These are phyloP conservation scores for Aphanomyces invadans DNA, from an alignment of 352 stramenopile genomes.

Conservation along the genomic window DNA sequence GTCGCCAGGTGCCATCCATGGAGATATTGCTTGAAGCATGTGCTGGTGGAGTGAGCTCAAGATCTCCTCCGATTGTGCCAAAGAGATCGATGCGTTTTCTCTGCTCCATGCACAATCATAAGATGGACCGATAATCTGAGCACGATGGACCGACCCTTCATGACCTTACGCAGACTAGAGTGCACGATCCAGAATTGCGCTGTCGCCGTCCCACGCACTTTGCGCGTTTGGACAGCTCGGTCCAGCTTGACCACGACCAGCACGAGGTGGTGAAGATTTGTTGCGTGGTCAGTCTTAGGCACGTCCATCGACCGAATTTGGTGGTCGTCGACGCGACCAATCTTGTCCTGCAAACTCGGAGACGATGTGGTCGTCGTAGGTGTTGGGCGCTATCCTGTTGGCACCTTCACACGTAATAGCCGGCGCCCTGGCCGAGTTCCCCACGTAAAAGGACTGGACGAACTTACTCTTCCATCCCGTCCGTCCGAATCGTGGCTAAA, in stretches of 20 bases:
- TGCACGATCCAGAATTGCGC: slow-evolving; percentile 1
- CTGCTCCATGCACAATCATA: neutral
- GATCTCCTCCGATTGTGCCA: neutral
- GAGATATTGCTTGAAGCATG: slow-evolving; percentile 8
- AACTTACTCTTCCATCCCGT: neutral
- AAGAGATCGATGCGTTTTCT: neutral
- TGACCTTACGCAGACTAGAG: neutral
- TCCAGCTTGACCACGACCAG: neutral
- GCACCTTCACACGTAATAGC: too few relatives aligned
- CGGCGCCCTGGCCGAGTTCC: too few relatives aligned
- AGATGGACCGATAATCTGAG: too few relatives aligned
- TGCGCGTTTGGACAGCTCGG: neutral
- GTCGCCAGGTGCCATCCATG: neutral
- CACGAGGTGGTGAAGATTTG: slow-evolving; percentile 3
- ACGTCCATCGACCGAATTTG: slow-evolving; percentile 12
- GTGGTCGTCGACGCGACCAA: slow-evolving; percentile 3
- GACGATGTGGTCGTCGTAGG: neutral
- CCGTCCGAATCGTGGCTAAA: neutral
- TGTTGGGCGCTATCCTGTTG: too few relatives aligned
- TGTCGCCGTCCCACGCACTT: neutral
- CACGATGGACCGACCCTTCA: neutral
- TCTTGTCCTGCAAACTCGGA: too few relatives aligned
- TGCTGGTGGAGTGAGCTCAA: neutral
- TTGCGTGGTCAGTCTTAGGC: neutral
- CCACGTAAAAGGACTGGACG: too few relatives aligned